Evolutionary conservation across 1,284 basidiomycete genomes (phyloP).

Genomic region (Tetrapyrgos nigripes): DNA sequence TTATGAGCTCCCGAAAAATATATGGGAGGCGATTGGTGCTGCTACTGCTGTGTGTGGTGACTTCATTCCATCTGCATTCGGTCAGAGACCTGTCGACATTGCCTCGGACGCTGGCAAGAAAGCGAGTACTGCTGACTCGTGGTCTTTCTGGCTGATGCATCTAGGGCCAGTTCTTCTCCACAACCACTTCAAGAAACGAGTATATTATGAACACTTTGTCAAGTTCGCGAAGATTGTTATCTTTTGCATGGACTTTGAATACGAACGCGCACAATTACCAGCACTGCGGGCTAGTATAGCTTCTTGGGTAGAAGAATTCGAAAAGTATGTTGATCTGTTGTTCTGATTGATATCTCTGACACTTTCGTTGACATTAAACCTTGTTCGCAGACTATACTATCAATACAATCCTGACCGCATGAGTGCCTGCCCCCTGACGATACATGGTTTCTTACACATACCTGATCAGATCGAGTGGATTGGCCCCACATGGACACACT

Average conservation of each 20-base stretch:
- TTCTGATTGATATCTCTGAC: neutral
- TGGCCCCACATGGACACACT: slow-evolving; percentile 44
- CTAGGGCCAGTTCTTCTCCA: slow-evolving; percentile 27
- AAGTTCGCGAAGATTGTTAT: slow-evolving; percentile 24
- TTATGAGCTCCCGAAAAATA: slow-evolving; percentile 29
- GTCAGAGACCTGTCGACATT: slow-evolving; percentile 36
- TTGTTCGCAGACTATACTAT: slow-evolving; percentile 40
- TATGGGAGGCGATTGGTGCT: slow-evolving; percentile 41
- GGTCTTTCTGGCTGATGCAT: slow-evolving; percentile 23
- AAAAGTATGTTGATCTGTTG: slow-evolving; percentile 20
- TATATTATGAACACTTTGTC: slow-evolving; percentile 32
- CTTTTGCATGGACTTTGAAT: slow-evolving; percentile 23
- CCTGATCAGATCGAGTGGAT: slow-evolving; percentile 34
- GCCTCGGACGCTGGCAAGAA: slow-evolving; percentile 24
- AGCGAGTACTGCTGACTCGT: slow-evolving; percentile 28
- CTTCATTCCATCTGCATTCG: slow-evolving; percentile 39
- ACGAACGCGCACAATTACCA: slow-evolving; percentile 17
- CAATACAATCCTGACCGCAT: slow-evolving; percentile 34
- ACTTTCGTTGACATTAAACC: neutral
- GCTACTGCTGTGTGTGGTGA: slow-evolving; percentile 30
- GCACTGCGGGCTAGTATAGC: slow-evolving; percentile 17
- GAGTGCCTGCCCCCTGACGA: slow-evolving; percentile 36
- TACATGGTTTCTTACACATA: slow-evolving; percentile 45
- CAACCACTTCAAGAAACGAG: slow-evolving; percentile 10
- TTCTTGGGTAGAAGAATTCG: slow-evolving; percentile 29